Percentiles rank a stretch among this genome's conserved stretches.
Evolutionary conservation across 352 stramenopile species (phyloP).

Genomic region (Phytophthora capsici): DNA sequence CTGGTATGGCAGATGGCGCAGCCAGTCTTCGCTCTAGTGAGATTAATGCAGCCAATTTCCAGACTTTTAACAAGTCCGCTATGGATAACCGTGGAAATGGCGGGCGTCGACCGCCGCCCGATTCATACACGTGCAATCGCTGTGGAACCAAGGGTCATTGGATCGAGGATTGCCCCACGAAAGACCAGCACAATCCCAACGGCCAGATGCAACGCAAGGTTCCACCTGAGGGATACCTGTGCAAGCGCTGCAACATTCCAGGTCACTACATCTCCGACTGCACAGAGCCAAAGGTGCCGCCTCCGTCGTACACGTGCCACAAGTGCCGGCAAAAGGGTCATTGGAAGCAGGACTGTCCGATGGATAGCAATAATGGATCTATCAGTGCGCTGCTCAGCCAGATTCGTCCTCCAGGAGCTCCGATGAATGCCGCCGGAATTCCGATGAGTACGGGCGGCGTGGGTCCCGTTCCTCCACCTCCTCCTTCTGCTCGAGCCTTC

Average conservation of each 20-base stretch:
- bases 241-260: constrained; percentile 86
- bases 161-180: constrained; percentile 89
- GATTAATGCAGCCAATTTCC: constrained; percentile 78
- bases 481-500: constrained; percentile 27
- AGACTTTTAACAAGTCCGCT: constrained; percentile 58
- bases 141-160: constrained; percentile 87
- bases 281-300: constrained; percentile 83
- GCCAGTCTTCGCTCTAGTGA: constrained; percentile 65
- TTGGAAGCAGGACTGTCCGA: constrained; percentile 89
- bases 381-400: constrained; percentile 53
- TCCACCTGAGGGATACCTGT: constrained; percentile 82
- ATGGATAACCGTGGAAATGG: constrained; percentile 36
- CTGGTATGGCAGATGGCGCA: constrained; percentile 69
- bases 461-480: constrained; percentile 14
- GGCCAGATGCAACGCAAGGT: constrained; percentile 50
- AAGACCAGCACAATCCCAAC: constrained; percentile 58
- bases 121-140: constrained; percentile 90
- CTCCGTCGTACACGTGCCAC: constrained; percentile 84
- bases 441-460: constrained; percentile 25
- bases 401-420: constrained; percentile 36
- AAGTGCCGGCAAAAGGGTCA: constrained; percentile 89
- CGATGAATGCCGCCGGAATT: constrained; percentile 10
- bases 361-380: constrained; percentile 62
- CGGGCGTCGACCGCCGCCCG: constrained; percentile 66
- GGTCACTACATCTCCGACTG: constrained; percentile 90